A percentile compares a stretch with the other conserved stretches of the same genome.
Evolutionary conservation across 371 early-diverging fungal genomes (phyloP).

Genomic region (Conidiobolus incongruus): DNA sequence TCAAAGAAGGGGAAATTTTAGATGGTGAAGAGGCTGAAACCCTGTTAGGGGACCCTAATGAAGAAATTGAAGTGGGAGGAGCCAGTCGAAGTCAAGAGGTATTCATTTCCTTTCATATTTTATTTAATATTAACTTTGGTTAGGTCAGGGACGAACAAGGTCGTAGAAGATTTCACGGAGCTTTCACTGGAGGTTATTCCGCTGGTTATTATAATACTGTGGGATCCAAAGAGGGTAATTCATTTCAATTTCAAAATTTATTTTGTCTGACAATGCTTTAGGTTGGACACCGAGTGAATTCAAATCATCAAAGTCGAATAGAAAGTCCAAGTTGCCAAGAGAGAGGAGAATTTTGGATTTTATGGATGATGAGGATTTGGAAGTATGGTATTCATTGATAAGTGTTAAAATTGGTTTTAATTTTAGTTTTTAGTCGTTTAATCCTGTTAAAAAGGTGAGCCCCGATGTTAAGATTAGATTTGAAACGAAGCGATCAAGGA

Average conservation of each 20-base stretch:
- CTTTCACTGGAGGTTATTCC: conserved; percentile 84
- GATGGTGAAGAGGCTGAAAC: no score
- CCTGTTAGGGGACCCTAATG: no score
- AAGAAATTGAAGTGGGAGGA: no score
- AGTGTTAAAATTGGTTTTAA: background rate
- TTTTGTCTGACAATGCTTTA: conserved; percentile 7
- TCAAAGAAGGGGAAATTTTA: no score
- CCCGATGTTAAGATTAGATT: conserved; percentile 18
- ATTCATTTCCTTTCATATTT: no score
- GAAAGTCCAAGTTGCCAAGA: conserved; percentile 16
- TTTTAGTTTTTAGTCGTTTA: background rate
- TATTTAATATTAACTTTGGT: no score
- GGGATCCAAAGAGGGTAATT: conserved; percentile 78
- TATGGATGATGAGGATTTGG: conserved; percentile 83
- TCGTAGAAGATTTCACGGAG: conserved; percentile 72
- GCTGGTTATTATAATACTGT: conserved; percentile 90
- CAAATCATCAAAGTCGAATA: conserved; percentile 26
- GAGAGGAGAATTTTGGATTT: conserved; percentile 59
- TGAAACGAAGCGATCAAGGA: conserved; percentile 30
- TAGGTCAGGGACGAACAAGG: conserved; percentile 70
- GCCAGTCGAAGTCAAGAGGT: no score
- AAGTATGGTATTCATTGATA: conserved; percentile 12
- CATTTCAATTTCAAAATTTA: background rate
- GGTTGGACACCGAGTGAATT: conserved; percentile 59
- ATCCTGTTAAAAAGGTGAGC: conserved; percentile 13